Evolutionary conservation across 2,329 filamentous ascomycete genomes (phyloP).

Genomic region (Ilyonectria sp.): DNA sequence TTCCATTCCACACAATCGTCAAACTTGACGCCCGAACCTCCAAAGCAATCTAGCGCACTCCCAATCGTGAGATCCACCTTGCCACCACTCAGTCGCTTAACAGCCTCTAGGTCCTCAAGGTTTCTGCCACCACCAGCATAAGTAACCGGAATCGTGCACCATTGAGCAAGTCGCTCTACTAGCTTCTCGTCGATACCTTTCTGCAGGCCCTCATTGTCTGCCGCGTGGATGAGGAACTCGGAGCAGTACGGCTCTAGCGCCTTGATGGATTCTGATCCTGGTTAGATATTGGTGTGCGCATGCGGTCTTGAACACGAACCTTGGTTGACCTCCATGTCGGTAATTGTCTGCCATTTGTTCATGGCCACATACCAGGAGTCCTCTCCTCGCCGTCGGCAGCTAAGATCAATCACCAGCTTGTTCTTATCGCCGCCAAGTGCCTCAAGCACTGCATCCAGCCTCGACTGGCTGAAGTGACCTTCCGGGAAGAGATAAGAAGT

Average conservation of each 20-base stretch:
- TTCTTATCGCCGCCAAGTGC: slow-evolving; percentile 81
- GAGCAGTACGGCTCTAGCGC: slow-evolving; percentile 91
- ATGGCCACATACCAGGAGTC: slow-evolving; percentile 96
- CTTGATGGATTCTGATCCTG: slow-evolving; percentile 78
- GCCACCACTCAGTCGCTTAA: slow-evolving; percentile 83
- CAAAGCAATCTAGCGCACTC: slow-evolving; percentile 96
- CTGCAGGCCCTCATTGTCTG: slow-evolving; percentile 96
- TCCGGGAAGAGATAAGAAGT: slow-evolving; percentile 95
- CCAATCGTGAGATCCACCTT: slow-evolving; percentile 96
- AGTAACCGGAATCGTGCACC: slow-evolving; percentile 94
- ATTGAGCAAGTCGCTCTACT: slow-evolving; percentile 81
- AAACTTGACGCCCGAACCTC: slow-evolving; percentile 87
- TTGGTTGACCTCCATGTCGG: slow-evolving; percentile 93
- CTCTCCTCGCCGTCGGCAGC: slow-evolving; percentile 82
- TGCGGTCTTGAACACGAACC: slow-evolving; percentile 66
- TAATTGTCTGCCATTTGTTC: slow-evolving; percentile 99
- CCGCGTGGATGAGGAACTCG: slow-evolving; percentile 97
- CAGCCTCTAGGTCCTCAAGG: slow-evolving; percentile 85
- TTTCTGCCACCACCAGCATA: slow-evolving; percentile 95
- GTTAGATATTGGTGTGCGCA: slow-evolving; percentile 30
- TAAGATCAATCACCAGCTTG: slow-evolving; percentile 95
- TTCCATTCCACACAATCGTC: slow-evolving; percentile 95
- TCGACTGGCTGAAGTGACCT: slow-evolving; percentile 83
- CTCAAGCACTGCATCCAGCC: slow-evolving; percentile 81
- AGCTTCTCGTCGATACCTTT: slow-evolving; percentile 90